phyloP scores from a whole-genome alignment of 139 green algal genomes.

The Chlamydomonas eustigma region DNA sequence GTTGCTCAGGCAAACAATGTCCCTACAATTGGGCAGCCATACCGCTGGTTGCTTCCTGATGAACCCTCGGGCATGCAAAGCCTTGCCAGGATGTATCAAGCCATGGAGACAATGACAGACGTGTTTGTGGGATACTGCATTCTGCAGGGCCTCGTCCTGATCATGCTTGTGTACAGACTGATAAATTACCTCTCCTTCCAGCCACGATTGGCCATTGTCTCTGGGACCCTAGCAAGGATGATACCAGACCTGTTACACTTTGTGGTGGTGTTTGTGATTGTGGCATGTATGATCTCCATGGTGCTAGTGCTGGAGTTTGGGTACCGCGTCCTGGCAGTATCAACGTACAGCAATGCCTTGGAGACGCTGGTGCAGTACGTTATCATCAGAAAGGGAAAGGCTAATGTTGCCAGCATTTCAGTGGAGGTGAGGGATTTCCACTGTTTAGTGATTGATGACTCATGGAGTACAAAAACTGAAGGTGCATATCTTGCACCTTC shows the following conservation, averaged over 20 bases:
- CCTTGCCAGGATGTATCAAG: slow-evolving; percentile 16
- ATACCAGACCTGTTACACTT: slow-evolving; percentile 29
- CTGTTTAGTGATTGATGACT: too few relatives aligned
- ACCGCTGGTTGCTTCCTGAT: slow-evolving; percentile 32
- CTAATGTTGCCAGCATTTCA: not conserved
- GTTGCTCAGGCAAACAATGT: slow-evolving; percentile 3
- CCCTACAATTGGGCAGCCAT: slow-evolving; percentile 19
- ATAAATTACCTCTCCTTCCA: slow-evolving; percentile 37
- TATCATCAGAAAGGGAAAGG: slow-evolving; percentile 23
- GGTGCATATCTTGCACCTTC: too few relatives aligned
- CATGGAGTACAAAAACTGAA: too few relatives aligned
- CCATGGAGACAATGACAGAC: slow-evolving; percentile 19
- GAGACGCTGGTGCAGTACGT: slow-evolving; percentile 11
- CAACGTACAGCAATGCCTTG: not conserved
- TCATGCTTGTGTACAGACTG: slow-evolving; percentile 33
- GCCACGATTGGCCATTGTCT: slow-evolving; percentile 28
- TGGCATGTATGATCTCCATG: slow-evolving; percentile 9
- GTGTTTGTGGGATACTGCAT: slow-evolving; percentile 22
- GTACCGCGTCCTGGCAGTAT: slow-evolving; percentile 12
- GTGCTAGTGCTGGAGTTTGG: slow-evolving; percentile 19
- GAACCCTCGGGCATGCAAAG: not conserved
- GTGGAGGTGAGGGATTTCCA: not conserved
- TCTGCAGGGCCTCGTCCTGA: slow-evolving; percentile 28
- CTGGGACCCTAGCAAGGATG: slow-evolving; percentile 14
- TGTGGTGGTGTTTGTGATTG: not conserved